Evolutionary conservation across 78 protist species (phyloP), one percentile per base, ranked within the genome.

Genomic region (Anaeramoeba flamelloides): DNA sequence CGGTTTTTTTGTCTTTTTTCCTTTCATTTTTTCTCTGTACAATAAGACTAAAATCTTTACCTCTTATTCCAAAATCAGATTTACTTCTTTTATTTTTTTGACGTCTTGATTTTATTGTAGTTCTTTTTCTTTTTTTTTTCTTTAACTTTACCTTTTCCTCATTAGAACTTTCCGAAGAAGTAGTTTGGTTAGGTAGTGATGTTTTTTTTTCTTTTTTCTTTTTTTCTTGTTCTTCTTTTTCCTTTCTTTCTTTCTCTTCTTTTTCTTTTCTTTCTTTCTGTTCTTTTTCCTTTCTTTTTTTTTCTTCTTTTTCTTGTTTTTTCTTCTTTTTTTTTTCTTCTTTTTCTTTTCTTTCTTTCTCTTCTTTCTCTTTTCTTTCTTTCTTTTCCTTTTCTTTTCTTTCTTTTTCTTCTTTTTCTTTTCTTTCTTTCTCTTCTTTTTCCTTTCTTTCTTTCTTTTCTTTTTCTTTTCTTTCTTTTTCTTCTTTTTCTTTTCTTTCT

Each of bases 331-430:
- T n/a, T n/a, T 31, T 65, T n/a, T n/a, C n/a, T n/a, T 31, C n/a
- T n/a, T 65, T n/a, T 65, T 65, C 74, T 65, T n/a, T n/a, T 65
- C n/a, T n/a, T 65, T 65, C 74, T 65, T 65, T n/a, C 74, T 65
- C 74, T 65, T 65, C 74, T 65, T 65, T n/a, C n/a, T 65, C 74
- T n/a, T n/a, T n/a, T n/a, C n/a, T n/a, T n/a, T 65, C 74, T 65
- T 65, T 65, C n/a, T 65, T n/a, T 65, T 65, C 74, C n/a, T n/a
- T n/a, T 65, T 65, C 74, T 65, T 65, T n/a, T 65, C n/a, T 65
- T n/a, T n/a, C n/a, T n/a, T n/a, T 65, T n/a, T 65, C n/a, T n/a
- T 65, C n/a, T n/a, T 65, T 65, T n/a, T n/a, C n/a, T n/a, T 65
- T 65, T 65, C 74, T 65, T 65, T n/a, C 74, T 65, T n/a, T n/a